A percentile compares a stretch with the other conserved stretches of the same genome.
These are phyloP conservation scores for Ganoderma sp. DNA, from an alignment of 1,284 basidiomycete species.

Conservation along the genomic window DNA sequence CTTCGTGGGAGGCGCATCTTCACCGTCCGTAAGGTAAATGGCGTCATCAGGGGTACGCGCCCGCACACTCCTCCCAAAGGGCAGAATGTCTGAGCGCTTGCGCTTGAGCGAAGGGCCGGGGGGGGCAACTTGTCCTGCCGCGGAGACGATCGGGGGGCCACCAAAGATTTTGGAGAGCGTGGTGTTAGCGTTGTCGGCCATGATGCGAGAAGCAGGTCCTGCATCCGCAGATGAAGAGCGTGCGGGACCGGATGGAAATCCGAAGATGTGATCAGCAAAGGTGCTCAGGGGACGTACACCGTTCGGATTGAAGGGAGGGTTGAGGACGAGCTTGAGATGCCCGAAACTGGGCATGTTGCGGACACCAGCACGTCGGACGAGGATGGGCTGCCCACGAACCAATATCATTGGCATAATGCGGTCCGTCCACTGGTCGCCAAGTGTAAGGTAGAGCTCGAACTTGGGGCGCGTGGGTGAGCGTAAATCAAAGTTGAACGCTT, in stretches of 20 bases:
- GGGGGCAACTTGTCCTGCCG: neutral
- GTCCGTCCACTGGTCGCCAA: neutral
- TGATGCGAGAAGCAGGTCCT: neutral
- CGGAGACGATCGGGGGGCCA: neutral
- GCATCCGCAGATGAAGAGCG: neutral
- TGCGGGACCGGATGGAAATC: neutral
- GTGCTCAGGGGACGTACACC: neutral
- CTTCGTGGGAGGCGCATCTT: neutral
- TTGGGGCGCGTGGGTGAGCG: neutral
- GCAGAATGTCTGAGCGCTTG: neutral
- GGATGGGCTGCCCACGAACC: neutral
- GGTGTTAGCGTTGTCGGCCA: neutral
- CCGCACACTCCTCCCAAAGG: neutral
- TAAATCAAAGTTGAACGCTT: neutral
- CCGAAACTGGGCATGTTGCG: neutral
- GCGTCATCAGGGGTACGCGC: neutral
- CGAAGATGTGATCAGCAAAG: neutral
- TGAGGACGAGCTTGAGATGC: neutral
- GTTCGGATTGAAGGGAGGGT: neutral
- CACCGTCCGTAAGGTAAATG: neutral
- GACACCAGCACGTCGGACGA: neutral
- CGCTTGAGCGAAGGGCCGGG: neutral
- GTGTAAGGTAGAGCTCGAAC: neutral
- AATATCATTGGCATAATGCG: neutral
- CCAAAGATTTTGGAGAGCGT: neutral